Percentiles rank a stretch among this genome's conserved stretches.
Conservation (phyloP, 1,284 basidiomycete species). For the Ustilago xerochloae region DNA sequence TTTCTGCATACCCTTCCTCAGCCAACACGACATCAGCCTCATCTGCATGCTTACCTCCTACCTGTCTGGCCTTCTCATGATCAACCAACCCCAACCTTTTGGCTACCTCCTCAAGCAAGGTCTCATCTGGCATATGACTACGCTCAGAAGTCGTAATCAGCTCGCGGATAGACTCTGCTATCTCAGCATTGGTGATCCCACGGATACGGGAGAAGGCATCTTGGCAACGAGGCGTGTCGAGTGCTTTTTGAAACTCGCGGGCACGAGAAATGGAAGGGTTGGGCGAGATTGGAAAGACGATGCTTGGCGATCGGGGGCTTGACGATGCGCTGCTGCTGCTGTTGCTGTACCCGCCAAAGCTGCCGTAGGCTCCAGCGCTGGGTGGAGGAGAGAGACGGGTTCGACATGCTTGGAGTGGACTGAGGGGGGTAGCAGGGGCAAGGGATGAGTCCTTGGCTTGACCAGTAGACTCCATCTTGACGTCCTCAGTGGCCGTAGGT, state of each 20-base stretch:
- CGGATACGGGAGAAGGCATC: slow-evolving; percentile 4
- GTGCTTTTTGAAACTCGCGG: slow-evolving; percentile 12
- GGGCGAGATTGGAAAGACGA: slow-evolving; percentile 46
- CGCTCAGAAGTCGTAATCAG: slow-evolving; percentile 29
- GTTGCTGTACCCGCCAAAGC: not conserved
- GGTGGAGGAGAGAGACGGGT: not conserved
- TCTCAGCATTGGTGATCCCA: not conserved
- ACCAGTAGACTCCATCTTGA: not conserved
- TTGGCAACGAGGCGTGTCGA: slow-evolving; percentile 14
- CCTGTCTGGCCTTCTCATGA: slow-evolving; percentile 15
- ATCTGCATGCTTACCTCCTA: slow-evolving; percentile 18
- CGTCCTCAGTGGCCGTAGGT: not conserved
- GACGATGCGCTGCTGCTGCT: not conserved
- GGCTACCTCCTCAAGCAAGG: slow-evolving; percentile 28
- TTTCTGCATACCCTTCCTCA: slow-evolving; percentile 31
- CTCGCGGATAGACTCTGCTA: not conserved
- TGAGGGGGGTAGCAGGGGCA: slow-evolving; percentile 24
- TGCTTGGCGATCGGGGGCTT: slow-evolving; percentile 28
- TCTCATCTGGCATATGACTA: slow-evolving; percentile 22
- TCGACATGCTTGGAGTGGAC: slow-evolving; percentile 20
- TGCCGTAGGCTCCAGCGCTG: not conserved
- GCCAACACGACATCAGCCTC: slow-evolving; percentile 30
- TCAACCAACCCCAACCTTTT: slow-evolving; percentile 29
- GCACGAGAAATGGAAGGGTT: slow-evolving; percentile 40
- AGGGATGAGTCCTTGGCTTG: not conserved